A percentile compares a stretch with the other conserved stretches of the same genome.
Conservation (phyloP, 2,329 filamentous ascomycete genomes). For the Leptodontidium sp. region DNA sequence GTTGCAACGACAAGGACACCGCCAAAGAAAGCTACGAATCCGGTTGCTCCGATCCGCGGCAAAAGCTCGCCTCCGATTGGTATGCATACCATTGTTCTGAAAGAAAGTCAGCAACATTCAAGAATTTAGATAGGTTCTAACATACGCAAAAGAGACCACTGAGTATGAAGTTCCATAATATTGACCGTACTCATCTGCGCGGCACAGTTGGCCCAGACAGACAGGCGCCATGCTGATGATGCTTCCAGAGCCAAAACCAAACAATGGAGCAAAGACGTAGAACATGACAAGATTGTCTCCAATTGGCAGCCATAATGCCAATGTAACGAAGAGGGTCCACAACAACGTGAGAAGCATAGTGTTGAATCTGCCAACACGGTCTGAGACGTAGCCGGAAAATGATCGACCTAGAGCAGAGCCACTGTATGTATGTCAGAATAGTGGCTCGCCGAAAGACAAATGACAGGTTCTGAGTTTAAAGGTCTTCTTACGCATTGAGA, state of each 20-base stretch:
- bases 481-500: slow-evolving; percentile 68
- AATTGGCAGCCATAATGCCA: slow-evolving; percentile 41
- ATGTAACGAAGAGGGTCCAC: slow-evolving; percentile 37
- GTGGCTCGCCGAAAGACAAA: background rate
- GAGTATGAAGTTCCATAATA: slow-evolving; percentile 44
- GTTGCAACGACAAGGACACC: slow-evolving; percentile 40
- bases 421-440: slow-evolving; percentile 22
- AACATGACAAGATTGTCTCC: slow-evolving; percentile 39
- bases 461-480: background rate
- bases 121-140: background rate
- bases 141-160: slow-evolving; percentile 45
- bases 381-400: slow-evolving; percentile 41
- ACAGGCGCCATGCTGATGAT: slow-evolving; percentile 45
- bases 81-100: slow-evolving; percentile 42
- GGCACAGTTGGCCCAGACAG: slow-evolving; percentile 44
- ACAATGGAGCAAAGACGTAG: slow-evolving; percentile 44
- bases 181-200: slow-evolving; percentile 43
- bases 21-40: slow-evolving; percentile 42
- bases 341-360: slow-evolving; percentile 40
- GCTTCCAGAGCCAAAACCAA: slow-evolving; percentile 44
- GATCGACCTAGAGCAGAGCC: slow-evolving; percentile 41
- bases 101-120: background rate
- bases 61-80: slow-evolving; percentile 42
- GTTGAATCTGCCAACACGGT: slow-evolving; percentile 41
- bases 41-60: slow-evolving; percentile 34